These are phyloP conservation scores for Endothia cerciana DNA, from an alignment of 2,329 filamentous ascomycete genomes.

Conservation along the genomic window DNA sequence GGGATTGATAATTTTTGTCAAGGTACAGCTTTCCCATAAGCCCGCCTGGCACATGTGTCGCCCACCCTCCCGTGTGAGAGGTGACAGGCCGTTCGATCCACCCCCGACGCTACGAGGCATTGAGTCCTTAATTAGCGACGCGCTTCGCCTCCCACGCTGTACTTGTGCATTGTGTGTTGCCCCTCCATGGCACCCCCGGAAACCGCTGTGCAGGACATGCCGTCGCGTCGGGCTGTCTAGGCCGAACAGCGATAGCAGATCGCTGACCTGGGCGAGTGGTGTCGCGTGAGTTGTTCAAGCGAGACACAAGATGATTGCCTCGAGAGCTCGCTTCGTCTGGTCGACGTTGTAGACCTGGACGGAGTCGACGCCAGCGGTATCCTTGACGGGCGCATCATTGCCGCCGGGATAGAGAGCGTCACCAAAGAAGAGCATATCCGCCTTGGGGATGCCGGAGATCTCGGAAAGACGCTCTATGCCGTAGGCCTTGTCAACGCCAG, in stretches of 20 bases:
- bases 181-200: background rate
- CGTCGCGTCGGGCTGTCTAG: background rate
- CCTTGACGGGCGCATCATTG: slow-evolving; percentile 37
- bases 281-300: background rate
- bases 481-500: slow-evolving; percentile 45
- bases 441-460: slow-evolving; percentile 39
- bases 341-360: slow-evolving; percentile 28
- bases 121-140: background rate
- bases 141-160: background rate
- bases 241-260: background rate
- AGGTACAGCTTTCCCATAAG: background rate
- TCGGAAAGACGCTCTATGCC: slow-evolving; percentile 36
- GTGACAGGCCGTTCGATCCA: background rate
- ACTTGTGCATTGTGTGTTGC: background rate
- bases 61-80: background rate
- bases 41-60: background rate
- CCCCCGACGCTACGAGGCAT: background rate
- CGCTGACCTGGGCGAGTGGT: background rate
- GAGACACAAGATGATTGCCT: slow-evolving; percentile 28
- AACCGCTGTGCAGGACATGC: background rate
- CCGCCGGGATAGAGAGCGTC: slow-evolving; percentile 46
- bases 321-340: slow-evolving; percentile 29
- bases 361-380: slow-evolving; percentile 26
- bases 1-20: background rate
- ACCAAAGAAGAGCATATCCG: slow-evolving; percentile 46